These are phyloP conservation scores for Teunomyces stri DNA, from an alignment of 805 yeast genomes.

Conservation along the genomic window DNA sequence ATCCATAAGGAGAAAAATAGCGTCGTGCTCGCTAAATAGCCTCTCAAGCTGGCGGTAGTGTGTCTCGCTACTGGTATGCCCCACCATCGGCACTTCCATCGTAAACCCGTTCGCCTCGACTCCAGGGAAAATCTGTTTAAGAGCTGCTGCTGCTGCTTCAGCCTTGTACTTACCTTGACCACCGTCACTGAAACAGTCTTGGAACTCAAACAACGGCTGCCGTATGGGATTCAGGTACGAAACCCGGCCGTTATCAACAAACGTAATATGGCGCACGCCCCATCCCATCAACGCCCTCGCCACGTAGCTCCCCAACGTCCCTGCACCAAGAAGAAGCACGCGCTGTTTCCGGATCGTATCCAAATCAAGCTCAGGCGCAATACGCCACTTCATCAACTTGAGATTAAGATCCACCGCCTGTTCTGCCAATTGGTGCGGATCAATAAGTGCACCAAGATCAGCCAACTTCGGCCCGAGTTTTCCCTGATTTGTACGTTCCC, in stretches of 20 bases:
- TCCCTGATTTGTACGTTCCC: constrained; percentile 82
- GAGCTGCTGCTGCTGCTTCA: constrained; percentile 65
- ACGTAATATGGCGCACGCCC: constrained; percentile 85
- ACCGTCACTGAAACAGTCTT: constrained; percentile 70
- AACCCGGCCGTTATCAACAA: constrained; percentile 86
- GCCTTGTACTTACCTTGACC: constrained; percentile 75
- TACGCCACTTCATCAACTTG: constrained; percentile 94
- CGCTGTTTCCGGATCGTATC: constrained; percentile 58
- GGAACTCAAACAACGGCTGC: constrained; percentile 80
- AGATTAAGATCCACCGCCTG: constrained; percentile 92
- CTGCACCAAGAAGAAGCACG: constrained; percentile 87
- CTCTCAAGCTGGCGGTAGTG: constrained; percentile 47
- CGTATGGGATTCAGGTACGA: constrained; percentile 95
- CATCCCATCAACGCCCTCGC: constrained; percentile 85
- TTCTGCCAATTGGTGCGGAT: constrained; percentile 78
- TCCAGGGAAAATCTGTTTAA: constrained; percentile 75
- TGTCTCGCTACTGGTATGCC: constrained; percentile 67
- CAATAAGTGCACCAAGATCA: constrained; percentile 74
- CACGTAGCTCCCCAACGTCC: constrained; percentile 92
- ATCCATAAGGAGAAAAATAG: constrained; percentile 79
- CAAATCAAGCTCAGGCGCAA: constrained; percentile 77
- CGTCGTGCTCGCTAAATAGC: constrained; percentile 69
- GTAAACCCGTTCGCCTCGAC: constrained; percentile 61
- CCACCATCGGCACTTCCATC: constrained; percentile 92
- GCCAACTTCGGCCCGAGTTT: constrained; percentile 80